Evolutionary conservation across 2,329 filamentous ascomycete genomes (phyloP).

Genomic region (Clonostachys solani): DNA sequence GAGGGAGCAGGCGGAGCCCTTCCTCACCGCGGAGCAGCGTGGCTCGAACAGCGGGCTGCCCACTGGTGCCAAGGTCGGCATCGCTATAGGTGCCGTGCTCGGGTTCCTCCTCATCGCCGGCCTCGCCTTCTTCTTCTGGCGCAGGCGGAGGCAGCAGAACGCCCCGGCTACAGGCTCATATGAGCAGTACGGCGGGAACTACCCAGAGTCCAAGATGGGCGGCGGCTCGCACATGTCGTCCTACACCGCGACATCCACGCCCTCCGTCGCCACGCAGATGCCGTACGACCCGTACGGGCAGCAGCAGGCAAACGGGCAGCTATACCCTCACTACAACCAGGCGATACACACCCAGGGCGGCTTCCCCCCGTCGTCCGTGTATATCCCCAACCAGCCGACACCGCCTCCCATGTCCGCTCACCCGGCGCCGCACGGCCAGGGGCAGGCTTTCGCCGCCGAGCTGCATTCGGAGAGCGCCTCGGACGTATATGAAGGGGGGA

Average conservation of each 20-base stretch:
- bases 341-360: too few species aligned
- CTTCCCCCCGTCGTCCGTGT: too few species aligned
- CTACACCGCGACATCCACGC: background rate
- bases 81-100: slow-evolving; percentile 26
- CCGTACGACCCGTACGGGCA: background rate
- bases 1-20: background rate
- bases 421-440: too few species aligned
- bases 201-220: background rate
- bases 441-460: too few species aligned
- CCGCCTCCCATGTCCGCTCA: too few species aligned
- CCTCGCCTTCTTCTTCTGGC: slow-evolving; percentile 11
- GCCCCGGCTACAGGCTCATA: background rate
- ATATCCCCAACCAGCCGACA: too few species aligned
- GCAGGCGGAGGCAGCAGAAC: slow-evolving; percentile 1
- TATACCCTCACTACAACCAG: too few species aligned
- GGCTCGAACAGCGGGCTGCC: slow-evolving; percentile 14
- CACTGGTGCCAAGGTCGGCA: slow-evolving; percentile 26
- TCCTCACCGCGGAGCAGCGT: slow-evolving; percentile 1
- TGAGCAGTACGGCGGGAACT: slow-evolving; percentile 1
- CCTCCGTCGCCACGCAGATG: background rate
- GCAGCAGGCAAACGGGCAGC: background rate
- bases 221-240: background rate
- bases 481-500: too few species aligned
- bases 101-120: slow-evolving; percentile 19
- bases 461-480: too few species aligned